A percentile compares a stretch with the other conserved stretches of the same genome.
Conservation (phyloP, 225 moss, liverwort and hornwort species). For the Pseudoscleropodium purum region DNA sequence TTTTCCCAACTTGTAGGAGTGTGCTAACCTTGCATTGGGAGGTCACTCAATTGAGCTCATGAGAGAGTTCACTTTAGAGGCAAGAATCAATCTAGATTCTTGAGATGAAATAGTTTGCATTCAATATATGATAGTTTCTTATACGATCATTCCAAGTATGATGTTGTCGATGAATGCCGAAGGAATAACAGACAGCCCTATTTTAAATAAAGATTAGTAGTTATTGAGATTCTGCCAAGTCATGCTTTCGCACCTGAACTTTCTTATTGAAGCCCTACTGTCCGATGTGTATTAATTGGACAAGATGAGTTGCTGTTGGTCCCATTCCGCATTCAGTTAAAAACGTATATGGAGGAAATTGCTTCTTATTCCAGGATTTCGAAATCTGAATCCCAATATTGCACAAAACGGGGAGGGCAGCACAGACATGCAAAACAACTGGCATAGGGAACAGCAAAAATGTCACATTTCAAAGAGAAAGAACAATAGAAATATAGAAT, state of each 20-base stretch:
- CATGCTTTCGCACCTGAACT: background rate
- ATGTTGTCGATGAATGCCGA: background rate
- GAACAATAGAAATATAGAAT: background rate
- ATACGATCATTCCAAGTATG: background rate
- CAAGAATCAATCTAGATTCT: background rate
- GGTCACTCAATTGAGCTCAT: background rate
- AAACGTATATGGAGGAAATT: background rate
- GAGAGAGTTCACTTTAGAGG: background rate
- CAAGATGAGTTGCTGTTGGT: background rate
- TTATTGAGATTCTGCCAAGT: background rate
- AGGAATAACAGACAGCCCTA: background rate
- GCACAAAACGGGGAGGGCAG: background rate
- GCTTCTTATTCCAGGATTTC: background rate
- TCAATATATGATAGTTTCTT: background rate
- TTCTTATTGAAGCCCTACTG: background rate
- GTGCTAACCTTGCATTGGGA: background rate
- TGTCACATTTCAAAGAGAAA: background rate
- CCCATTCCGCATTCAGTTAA: too few relatives aligned
- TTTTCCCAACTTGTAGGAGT: background rate
- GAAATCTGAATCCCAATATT: background rate
- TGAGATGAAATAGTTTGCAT: background rate
- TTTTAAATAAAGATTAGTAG: background rate
- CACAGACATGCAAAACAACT: background rate
- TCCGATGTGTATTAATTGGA: background rate
- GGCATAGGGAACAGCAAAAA: background rate